phyloP scores from a whole-genome alignment of 768 basidiomycete genomes.

The Cantharellus cinnabarinus region DNA sequence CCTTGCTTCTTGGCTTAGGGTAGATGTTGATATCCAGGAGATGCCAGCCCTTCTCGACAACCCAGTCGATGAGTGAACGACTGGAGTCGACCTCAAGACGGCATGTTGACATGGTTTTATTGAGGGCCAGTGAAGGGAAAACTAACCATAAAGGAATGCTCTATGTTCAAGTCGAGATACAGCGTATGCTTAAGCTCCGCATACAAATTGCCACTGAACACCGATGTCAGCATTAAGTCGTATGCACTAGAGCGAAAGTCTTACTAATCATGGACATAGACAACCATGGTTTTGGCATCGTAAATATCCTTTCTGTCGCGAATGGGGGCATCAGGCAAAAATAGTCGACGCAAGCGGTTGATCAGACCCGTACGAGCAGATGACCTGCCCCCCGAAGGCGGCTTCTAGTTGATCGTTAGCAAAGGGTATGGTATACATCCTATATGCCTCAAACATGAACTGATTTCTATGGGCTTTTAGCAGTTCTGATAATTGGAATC shows the following conservation, averaged over 20 bases:
- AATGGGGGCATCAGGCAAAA: neutral
- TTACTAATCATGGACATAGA: conserved; percentile 92
- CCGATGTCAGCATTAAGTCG: neutral
- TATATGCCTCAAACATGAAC: conserved; percentile 52
- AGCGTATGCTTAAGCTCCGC: conserved; percentile 58
- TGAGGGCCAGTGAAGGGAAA: neutral
- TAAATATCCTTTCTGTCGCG: conserved; percentile 42
- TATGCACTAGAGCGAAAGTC: conserved; percentile 14
- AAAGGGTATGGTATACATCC: conserved; percentile 68
- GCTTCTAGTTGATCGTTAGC: conserved; percentile 42
- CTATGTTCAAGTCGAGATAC: conserved; percentile 52
- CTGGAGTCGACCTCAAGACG: conserved; percentile 58
- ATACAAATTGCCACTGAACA: conserved; percentile 62
- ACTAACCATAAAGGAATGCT: conserved; percentile 67
- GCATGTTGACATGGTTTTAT: too few species aligned
- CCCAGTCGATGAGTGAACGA: conserved; percentile 61
- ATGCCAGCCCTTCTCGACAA: conserved; percentile 40
- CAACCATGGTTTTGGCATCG: conserved; percentile 49
- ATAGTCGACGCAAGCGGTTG: neutral
- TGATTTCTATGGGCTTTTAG: conserved; percentile 79
- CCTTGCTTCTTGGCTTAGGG: too few species aligned
- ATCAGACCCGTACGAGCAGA: conserved; percentile 55
- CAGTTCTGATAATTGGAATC: conserved; percentile 31
- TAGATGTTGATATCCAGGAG: conserved; percentile 75
- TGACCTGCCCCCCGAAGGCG: conserved; percentile 61